Evolutionary conservation across 257 asterid species (phyloP), one percentile per base, ranked within the genome.

Genomic region (Jasminum sambac): DNA sequence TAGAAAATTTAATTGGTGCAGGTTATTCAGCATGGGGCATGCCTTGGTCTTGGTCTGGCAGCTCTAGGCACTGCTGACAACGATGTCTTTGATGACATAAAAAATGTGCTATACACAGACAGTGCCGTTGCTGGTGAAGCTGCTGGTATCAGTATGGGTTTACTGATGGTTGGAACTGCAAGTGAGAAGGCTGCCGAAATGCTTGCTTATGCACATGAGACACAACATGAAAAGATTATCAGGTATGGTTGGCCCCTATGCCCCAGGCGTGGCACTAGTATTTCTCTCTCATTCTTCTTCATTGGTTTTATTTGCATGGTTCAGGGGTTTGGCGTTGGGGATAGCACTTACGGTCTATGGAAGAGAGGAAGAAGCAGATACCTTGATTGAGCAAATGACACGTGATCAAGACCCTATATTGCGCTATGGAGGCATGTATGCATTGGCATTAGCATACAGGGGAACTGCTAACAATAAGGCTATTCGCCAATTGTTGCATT

Each of bases 111-210:
- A 11, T 95, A 91, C 79, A 82, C 95, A 11, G 99, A 95, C 86
- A 89, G 96, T 87, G 99, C 99, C 34, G 98, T 95, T 77, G 96
- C 99, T 40, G 96, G 99, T 67, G 99, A 95, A 82, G 99, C 98
- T 75, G 98, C 99, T 70, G 99, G 99, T 37, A 89, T 95, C 48
- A 87, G 98, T 77, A 88, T 95, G 99, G 99, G 99, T 62, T 75
- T 95, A 62, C 80, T 95, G 71, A 88, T 91, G 99, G 99, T 90
- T 82, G 99, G 99, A 76, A 95, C 96, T 68, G 98, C 96, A 36
- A 89, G 94, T 69, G 98, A 92, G 77, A 95, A 87, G 85, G 97
- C 98, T 55, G 82, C 74, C 37, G 99, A 95, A 82, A 91, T 95
- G 98, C 95, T 95, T 77, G 92, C 95, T 72, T 95, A 95, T 84